These are phyloP conservation scores for Sedum album DNA, from an alignment of 164 flowering plant species.

Conservation along the genomic window DNA sequence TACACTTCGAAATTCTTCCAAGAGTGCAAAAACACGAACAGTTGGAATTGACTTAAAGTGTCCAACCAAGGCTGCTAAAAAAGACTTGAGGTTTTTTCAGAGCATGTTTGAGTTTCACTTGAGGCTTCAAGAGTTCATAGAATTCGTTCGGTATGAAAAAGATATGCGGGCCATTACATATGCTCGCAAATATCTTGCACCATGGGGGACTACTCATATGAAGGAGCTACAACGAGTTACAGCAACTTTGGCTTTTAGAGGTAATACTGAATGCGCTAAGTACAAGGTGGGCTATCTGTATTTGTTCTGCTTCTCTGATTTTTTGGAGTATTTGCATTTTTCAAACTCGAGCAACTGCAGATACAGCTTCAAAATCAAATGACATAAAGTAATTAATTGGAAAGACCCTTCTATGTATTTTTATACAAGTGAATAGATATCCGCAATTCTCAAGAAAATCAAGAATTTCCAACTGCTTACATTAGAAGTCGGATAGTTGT, in stretches of 20 bases:
- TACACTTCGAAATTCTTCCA: too few species aligned
- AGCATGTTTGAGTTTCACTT: conserved; percentile 90
- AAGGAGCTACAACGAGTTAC: conserved; percentile 83
- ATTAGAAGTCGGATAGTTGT: conserved; percentile 1
- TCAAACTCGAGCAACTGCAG: not conserved
- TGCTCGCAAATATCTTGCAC: conserved; percentile 79
- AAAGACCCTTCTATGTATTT: not conserved
- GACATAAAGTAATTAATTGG: not conserved
- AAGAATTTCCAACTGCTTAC: not conserved
- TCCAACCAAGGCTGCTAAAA: too few species aligned
- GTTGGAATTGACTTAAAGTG: too few species aligned
- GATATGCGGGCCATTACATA: conserved; percentile 67
- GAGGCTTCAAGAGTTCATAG: conserved; percentile 95
- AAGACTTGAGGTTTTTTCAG: conserved; percentile 33
- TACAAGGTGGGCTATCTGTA: conserved; percentile 56
- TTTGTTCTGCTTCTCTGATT: not conserved
- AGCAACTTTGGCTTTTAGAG: conserved; percentile 81
- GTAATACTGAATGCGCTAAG: conserved; percentile 68
- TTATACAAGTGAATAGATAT: not conserved
- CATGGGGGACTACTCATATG: conserved; percentile 88
- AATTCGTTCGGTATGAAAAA: conserved; percentile 75
- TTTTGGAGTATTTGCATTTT: not conserved
- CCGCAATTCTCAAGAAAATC: not conserved
- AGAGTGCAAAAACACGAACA: not conserved
- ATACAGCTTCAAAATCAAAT: not conserved